Base-by-base conservation (phyloP, 208 protist genomes). In the Trypanosoma brucei region DNA sequence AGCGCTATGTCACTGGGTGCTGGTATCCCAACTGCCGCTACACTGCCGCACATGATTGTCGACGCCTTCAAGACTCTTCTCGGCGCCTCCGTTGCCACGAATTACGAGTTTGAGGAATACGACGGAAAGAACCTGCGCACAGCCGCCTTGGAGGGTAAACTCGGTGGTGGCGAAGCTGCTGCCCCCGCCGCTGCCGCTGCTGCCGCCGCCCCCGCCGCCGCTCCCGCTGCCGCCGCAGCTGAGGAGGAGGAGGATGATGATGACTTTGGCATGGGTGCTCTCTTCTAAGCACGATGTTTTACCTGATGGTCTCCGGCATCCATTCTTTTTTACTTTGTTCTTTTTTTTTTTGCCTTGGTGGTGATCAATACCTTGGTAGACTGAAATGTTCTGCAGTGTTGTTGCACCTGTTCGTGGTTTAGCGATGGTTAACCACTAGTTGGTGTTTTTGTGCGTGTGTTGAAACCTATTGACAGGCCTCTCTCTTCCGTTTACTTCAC, bases 1-100 rank as follows among this genome's bases (percentile, higher is more conserved):
- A 83, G 97, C 42, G 79, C 94, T 57, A 66, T 99, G 65, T 97
- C 96, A 3, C 83, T 99, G n/a, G 89, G 79, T 50, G 88, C 96
- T 37, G 94, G 95, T 68, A 95, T 96, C 84, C 94, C 97, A 55
- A 98, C 91, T 39, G 51, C 88, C 31, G 86, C 96, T 54, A 96
- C 98, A 34, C 75, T 99, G 48, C 97, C 97, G 64, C 95, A 99
- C 83, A 77, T 94, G 63, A 56, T 99, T 50, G 68, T 95, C 72
- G 94, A 98, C 79, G 97, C 82, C 59, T 99, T 98, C 96, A 98
- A 99, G 87, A 98, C 97, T 65, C 60, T 99, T 37, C 70, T 99
- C n/a, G 88, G 95, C 39, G 78, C 99, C 39, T 92, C 95, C 39
- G 59, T 98, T 61, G 97, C 70, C 45, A 98, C 97, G 31, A 88